Percentiles rank a stretch among this genome's conserved stretches.
These are phyloP conservation scores for Postia placenta DNA, from an alignment of 768 basidiomycete genomes.

Conservation along the genomic window DNA sequence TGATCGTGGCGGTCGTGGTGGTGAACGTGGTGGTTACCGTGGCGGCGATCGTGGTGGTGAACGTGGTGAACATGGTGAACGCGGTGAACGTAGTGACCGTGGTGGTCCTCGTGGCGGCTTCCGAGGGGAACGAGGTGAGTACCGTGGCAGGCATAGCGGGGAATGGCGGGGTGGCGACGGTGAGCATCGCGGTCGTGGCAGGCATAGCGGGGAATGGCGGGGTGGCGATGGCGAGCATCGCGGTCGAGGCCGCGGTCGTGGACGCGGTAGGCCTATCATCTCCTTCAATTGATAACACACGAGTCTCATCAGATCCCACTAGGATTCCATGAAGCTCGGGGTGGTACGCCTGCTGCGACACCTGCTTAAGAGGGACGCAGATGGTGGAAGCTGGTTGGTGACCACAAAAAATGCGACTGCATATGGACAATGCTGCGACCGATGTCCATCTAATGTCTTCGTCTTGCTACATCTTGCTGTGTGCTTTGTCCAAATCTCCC, in stretches of 20 bases:
- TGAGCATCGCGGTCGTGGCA: slow-evolving; percentile 20
- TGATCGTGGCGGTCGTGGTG: slow-evolving; percentile 15
- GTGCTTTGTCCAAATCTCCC: neutral
- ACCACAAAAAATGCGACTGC: neutral
- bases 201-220: slow-evolving; percentile 24
- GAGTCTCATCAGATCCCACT: neutral
- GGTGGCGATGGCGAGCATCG: slow-evolving; percentile 20
- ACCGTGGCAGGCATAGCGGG: slow-evolving; percentile 17
- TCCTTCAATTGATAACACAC: neutral
- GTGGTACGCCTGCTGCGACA: slow-evolving; percentile 12
- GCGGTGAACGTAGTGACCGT: slow-evolving; percentile 7
- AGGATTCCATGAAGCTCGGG: slow-evolving; percentile 19
- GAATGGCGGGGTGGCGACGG: slow-evolving; percentile 25
- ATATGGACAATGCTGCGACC: neutral
- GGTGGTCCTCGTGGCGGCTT: slow-evolving; percentile 11
- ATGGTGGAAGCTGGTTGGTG: no score
- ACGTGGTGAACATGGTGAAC: slow-evolving; percentile 5
- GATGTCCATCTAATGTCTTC: neutral
- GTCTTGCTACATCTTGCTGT: neutral
- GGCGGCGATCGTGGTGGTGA: slow-evolving; percentile 9
- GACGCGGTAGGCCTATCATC: slow-evolving; percentile 17
- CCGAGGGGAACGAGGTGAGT: slow-evolving; percentile 6
- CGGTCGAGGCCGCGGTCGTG: slow-evolving; percentile 26
- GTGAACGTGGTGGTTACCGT: slow-evolving; percentile 7
- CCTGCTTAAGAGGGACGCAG: slow-evolving; percentile 5